Conservation (phyloP, 2,329 filamentous ascomycete species). For the Lachnellula willkommii region DNA sequence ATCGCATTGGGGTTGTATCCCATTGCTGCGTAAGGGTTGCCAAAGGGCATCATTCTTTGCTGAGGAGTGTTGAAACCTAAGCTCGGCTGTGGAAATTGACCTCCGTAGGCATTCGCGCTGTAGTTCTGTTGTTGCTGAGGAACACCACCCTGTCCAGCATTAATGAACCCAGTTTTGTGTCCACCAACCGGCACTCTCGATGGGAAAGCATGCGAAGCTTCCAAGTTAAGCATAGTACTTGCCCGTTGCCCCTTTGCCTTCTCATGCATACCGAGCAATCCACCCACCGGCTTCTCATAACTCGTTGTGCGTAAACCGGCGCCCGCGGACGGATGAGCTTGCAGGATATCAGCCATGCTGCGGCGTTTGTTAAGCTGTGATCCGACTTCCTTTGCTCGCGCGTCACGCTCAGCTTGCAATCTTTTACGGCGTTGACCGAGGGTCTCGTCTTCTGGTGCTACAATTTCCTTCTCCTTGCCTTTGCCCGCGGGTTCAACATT, state of each 20-base stretch:
- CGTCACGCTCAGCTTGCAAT: conserved; percentile 64
- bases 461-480: conserved; percentile 29
- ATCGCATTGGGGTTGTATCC: conserved; percentile 14
- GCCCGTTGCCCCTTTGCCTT: conserved; percentile 20
- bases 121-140: conserved; percentile 11
- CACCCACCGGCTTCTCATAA: conserved; percentile 22
- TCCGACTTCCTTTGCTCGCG: conserved; percentile 52
- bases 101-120: conserved; percentile 6
- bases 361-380: conserved; percentile 33
- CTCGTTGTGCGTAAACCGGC: conserved; percentile 7
- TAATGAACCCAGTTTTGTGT: conserved; percentile 20
- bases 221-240: conserved; percentile 25
- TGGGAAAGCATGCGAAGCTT: conserved; percentile 10
- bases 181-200: conserved; percentile 9
- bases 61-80: conserved; percentile 12
- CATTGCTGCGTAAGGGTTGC: conserved; percentile 22
- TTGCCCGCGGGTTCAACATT: conserved; percentile 34
- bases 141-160: conserved; percentile 21
- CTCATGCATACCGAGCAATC: conserved; percentile 30
- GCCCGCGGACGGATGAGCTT: conserved; percentile 44
- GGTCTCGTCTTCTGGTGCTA: conserved; percentile 61
- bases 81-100: conserved; percentile 23
- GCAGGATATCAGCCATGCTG: conserved; percentile 42
- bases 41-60: conserved; percentile 19
- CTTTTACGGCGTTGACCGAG: conserved; percentile 71